phyloP scores from a whole-genome alignment of 202 grass and related monocot genomes.

The Hordeum pubiflorum region DNA sequence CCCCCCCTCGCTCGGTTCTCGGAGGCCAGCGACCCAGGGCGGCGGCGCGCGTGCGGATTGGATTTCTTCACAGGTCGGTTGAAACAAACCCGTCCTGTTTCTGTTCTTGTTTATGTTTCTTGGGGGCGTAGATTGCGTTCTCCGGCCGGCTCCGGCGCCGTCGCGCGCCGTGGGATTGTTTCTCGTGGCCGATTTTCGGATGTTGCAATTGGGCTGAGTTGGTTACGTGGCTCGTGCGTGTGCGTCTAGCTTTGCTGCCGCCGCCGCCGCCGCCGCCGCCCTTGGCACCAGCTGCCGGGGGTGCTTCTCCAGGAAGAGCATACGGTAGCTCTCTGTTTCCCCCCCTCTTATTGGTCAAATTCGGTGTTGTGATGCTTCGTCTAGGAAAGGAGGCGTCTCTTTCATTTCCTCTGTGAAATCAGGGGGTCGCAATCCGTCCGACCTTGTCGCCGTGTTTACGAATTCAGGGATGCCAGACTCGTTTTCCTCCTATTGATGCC shows the following conservation, averaged over 20 bases:
- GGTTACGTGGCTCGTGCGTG: not conserved
- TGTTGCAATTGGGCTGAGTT: not conserved
- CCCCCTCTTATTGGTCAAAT: not conserved
- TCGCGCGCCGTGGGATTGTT: not conserved
- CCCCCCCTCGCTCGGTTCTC: not conserved
- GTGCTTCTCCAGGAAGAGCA: not conserved
- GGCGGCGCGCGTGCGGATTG: not conserved
- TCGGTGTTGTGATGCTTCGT: not conserved
- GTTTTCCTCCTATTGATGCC: not conserved
- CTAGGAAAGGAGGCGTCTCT: not conserved
- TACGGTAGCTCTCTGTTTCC: not conserved
- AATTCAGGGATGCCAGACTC: not conserved
- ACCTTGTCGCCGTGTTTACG: not conserved
- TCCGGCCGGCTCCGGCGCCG: not conserved
- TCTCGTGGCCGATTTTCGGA: not conserved
- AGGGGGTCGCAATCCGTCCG: not conserved
- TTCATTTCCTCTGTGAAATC: not conserved
- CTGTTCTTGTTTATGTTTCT: not conserved
- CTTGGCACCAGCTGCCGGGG: not conserved
- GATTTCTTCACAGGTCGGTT: constrained; percentile 14
- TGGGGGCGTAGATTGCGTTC: not conserved
- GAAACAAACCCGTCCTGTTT: not conserved
- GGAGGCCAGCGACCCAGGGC: not conserved
- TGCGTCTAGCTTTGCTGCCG: not conserved
- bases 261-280: not conserved